Base-by-base conservation (phyloP, 2,329 filamentous ascomycete species). In the Truncatella angustata region DNA sequence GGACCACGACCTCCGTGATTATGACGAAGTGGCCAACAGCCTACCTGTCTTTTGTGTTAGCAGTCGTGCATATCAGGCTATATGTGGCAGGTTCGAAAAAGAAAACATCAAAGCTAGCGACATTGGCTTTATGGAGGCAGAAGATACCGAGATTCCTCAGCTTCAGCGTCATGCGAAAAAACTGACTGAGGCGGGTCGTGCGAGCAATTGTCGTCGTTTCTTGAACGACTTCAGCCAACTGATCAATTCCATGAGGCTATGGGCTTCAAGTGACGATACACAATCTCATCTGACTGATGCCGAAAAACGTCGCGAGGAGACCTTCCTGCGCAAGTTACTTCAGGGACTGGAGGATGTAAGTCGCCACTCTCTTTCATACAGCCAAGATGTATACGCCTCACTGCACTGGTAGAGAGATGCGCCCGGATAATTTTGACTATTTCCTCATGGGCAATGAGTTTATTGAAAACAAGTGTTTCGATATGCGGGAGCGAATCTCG, bases 21-120 rank as follows among this genome's bases (percentile, higher is more conserved):
- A 87, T 49, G 74, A 80, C 0, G 66, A 80, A 39, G 73, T 87
- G 6, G 82, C 80, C 0, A 65, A 64, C 7, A 72, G 70, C 1
- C 70, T 88, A 0, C 78, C 82, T 0, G 83, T 88, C 2, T 88
- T 87, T 60, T 87, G 84, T 55, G 80, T 87, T n/a, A 85, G 80
- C 53, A 81, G 79, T 45, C 71, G 79, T 37, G 83, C 78, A 0
- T 88, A 85, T 50, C 83, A 88, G 58, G 82, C 83, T 58, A 66
- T 87, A n/a, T 70, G 72, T 35, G 81, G 79, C 1, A 73, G 79
- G 4, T 61, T 86, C 10, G 63, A 70, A 49, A 78, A 23, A 18
- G 44, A 79, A 40, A 82, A 87, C 49, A 67, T 70, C 2, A 58
- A 68, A 11, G 43, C 63, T 14, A 82, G 83, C 0, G 36, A 39